Percentiles rank a stretch among this genome's conserved stretches.
These are phyloP conservation scores for Phytophthora melonis DNA, from an alignment of 352 stramenopile genomes.

Conservation along the genomic window DNA sequence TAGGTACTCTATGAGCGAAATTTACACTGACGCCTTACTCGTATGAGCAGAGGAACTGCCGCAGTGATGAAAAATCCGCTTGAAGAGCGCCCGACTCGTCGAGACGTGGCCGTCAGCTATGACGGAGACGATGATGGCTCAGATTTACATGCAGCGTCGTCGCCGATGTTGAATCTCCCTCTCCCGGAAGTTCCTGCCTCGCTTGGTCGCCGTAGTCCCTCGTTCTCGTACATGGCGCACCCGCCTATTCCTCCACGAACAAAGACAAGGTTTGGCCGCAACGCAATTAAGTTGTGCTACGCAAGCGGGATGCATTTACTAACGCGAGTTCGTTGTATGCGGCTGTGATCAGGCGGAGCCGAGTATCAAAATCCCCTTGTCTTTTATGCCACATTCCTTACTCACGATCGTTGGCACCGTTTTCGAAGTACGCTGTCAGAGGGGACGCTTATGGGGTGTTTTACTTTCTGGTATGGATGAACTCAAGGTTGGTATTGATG, in stretches of 20 bases:
- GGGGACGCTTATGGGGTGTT: too few relatives aligned
- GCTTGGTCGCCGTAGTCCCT: conserved; percentile 56
- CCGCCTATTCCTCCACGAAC: conserved; percentile 34
- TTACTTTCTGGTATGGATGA: not conserved
- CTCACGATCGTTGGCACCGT: conserved; percentile 94
- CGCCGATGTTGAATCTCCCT: conserved; percentile 44
- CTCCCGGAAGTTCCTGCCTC: conserved; percentile 46
- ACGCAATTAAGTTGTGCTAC: not conserved
- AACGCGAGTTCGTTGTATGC: conserved; percentile 13
- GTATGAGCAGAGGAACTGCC: conserved; percentile 65
- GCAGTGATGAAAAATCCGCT: conserved; percentile 82
- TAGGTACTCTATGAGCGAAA: not conserved
- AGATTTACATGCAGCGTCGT: conserved; percentile 39
- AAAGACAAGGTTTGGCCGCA: conserved; percentile 40
- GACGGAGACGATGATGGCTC: conserved; percentile 53
- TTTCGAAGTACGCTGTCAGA: conserved; percentile 86
- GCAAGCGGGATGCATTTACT: not conserved
- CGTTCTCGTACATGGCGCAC: conserved; percentile 45
- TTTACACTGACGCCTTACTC: not conserved
- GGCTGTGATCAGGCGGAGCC: conserved; percentile 44
- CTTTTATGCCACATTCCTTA: conserved; percentile 98
- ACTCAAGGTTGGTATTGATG: not conserved
- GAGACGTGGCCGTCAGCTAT: conserved; percentile 52
- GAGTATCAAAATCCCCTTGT: conserved; percentile 82
- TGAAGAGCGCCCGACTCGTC: conserved; percentile 41